Conservation (phyloP, 345 rosid genomes). For the Syzygium grande region DNA sequence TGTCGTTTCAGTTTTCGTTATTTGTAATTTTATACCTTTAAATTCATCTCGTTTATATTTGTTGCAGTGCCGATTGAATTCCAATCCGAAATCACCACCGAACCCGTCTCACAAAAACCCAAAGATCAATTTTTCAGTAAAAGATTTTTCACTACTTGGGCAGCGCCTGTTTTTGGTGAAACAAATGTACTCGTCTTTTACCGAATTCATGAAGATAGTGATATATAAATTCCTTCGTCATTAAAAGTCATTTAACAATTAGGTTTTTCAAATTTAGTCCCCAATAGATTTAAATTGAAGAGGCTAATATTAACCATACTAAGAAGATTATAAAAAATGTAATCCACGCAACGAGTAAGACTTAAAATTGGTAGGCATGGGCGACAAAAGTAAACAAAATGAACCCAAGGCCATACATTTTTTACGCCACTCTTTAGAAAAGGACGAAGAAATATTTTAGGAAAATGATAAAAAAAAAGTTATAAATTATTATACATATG, state of each 20-base stretch:
- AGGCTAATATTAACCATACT: neutral
- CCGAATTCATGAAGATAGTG: neutral
- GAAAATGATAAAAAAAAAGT: neutral
- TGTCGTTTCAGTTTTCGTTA: neutral
- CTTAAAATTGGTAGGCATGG: neutral
- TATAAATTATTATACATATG: neutral
- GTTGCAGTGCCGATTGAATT: neutral
- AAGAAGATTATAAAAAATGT: neutral
- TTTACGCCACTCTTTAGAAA: neutral
- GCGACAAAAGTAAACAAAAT: neutral
- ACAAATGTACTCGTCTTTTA: neutral
- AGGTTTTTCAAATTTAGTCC: neutral
- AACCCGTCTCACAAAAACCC: neutral
- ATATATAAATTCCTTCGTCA: neutral
- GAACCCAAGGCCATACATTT: neutral
- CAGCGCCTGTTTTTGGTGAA: neutral
- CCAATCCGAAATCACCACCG: no score
- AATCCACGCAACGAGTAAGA: no score
- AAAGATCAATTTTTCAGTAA: neutral
- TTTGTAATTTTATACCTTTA: neutral
- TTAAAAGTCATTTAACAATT: neutral
- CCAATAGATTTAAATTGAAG: neutral
- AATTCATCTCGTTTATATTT: neutral
- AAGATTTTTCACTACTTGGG: neutral
- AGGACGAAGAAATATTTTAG: neutral